Evolutionary conservation across 768 basidiomycete genomes (phyloP).

Genomic region (Trametes elegans): DNA sequence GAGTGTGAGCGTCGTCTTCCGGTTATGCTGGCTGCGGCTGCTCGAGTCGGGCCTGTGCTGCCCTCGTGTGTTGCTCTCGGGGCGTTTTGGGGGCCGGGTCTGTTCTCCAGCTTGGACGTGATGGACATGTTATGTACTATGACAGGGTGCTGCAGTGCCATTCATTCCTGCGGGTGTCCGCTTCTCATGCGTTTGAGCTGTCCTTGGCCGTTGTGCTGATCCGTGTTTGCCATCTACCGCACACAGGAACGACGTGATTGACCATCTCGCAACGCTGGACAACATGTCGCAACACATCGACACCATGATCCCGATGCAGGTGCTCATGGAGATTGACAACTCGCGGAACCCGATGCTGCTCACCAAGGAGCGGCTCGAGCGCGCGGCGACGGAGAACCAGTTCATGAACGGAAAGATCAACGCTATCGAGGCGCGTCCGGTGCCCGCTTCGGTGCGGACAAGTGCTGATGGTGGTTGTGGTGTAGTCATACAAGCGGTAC

Average conservation of each 20-base stretch:
- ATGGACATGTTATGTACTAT: no score
- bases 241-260: slow-evolving; percentile 72
- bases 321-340: slow-evolving; percentile 77
- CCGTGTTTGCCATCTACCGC: not conserved
- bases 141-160: no score
- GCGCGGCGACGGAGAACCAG: slow-evolving; percentile 85
- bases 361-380: slow-evolving; percentile 76
- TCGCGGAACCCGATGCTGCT: slow-evolving; percentile 79
- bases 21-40: not conserved
- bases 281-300: slow-evolving; percentile 59
- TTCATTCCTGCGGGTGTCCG: no score
- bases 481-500: slow-evolving; percentile 68
- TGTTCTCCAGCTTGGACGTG: not conserved
- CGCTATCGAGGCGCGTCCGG: slow-evolving; percentile 52
- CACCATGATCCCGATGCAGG: slow-evolving; percentile 73
- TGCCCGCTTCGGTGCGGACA: not conserved
- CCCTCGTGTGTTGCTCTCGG: not conserved
- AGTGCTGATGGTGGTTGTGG: not conserved
- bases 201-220: not conserved
- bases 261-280: slow-evolving; percentile 64
- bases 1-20: slow-evolving; percentile 51
- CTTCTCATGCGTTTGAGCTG: not conserved
- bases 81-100: not conserved
- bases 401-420: slow-evolving; percentile 89
- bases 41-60: not conserved